Conservation (phyloP, 1,284 basidiomycete genomes). For the Stereum hirsutum region DNA sequence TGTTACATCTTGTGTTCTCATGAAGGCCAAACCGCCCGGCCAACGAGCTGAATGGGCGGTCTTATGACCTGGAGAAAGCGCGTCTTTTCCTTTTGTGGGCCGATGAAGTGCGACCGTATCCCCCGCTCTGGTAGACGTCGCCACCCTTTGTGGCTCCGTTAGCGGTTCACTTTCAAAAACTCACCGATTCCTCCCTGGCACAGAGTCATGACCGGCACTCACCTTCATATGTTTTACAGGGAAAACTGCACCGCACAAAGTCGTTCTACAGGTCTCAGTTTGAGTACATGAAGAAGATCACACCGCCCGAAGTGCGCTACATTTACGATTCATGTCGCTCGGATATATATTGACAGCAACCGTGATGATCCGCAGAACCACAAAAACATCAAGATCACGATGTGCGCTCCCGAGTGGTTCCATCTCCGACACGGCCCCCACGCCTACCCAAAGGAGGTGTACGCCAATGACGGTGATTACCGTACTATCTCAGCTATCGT, state of each 20-base stretch:
- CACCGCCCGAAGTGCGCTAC: conserved; percentile 35
- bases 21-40: too few relatives aligned
- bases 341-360: neutral
- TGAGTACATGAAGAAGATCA: conserved; percentile 45
- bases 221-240: too few relatives aligned
- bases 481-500: neutral
- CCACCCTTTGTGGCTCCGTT: too few relatives aligned
- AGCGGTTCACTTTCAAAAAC: too few relatives aligned
- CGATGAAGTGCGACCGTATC: too few relatives aligned
- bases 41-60: too few relatives aligned
- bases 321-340: neutral
- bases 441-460: conserved; percentile 52
- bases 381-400: conserved; percentile 63
- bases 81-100: too few relatives aligned
- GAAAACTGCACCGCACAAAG: conserved; percentile 52
- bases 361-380: conserved; percentile 33
- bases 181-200: too few relatives aligned
- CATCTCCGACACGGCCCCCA: conserved; percentile 62
- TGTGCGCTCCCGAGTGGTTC: conserved; percentile 72
- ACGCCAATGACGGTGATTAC: conserved; percentile 45
- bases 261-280: conserved; percentile 60
- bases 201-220: too few relatives aligned
- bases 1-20: too few relatives aligned
- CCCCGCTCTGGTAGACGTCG: too few relatives aligned
- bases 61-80: too few relatives aligned